Percentiles rank a stretch among this genome's conserved stretches.
Evolutionary conservation across 148 eudicot genomes (phyloP).

Genomic region (Rhododendron henanense): DNA sequence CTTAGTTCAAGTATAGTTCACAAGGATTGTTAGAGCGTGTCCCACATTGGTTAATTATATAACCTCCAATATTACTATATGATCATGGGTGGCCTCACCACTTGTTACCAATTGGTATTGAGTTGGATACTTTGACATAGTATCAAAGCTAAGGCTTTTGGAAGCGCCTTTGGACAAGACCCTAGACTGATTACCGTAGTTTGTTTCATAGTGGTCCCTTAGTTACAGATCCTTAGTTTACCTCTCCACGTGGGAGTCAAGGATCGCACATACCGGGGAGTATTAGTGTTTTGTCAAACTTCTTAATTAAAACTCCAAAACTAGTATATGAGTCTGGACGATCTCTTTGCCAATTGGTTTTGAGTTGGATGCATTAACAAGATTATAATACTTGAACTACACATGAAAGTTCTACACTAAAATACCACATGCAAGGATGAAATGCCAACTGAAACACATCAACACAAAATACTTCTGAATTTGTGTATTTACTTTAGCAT

Average conservation of each 20-base stretch:
- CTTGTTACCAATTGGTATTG: not conserved
- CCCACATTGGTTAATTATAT: not conserved
- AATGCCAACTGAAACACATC: not conserved
- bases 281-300: not conserved
- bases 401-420: not conserved
- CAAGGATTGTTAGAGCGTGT: not conserved
- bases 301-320: not conserved
- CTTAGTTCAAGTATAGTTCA: not conserved
- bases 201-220: not conserved
- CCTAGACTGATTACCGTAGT: not conserved
- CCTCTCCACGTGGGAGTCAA: not conserved
- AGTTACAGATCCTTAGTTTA: not conserved
- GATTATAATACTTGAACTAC: not conserved
- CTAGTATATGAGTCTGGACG: not conserved
- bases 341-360: not conserved
- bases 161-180: not conserved
- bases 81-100: not conserved
- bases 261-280: not conserved
- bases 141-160: not conserved
- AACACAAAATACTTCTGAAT: not conserved
- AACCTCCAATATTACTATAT: not conserved
- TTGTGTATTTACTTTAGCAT: not conserved
- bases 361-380: not conserved
- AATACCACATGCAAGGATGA: not conserved
- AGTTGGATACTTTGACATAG: not conserved